Conservation (phyloP, 805 yeast genomes). For the Metschnikowia kofuensis region DNA sequence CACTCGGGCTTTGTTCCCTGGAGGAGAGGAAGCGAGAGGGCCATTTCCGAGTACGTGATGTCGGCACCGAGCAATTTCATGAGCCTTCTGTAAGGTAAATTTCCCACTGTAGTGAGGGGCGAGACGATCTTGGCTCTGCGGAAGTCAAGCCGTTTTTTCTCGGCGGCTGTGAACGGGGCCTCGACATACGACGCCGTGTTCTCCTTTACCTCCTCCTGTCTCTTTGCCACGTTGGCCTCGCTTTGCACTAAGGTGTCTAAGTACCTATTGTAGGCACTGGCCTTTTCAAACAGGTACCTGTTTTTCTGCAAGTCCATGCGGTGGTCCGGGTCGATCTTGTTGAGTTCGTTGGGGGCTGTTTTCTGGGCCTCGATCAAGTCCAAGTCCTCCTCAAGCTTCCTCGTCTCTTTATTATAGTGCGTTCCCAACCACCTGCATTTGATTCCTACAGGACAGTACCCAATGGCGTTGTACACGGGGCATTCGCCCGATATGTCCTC, state of each 20-base stretch:
- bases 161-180: constrained; percentile 72
- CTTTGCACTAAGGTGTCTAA: constrained; percentile 59
- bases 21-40: constrained; percentile 75
- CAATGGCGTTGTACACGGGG: constrained; percentile 79
- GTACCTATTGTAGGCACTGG: constrained; percentile 55
- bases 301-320: constrained; percentile 57
- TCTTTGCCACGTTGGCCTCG: constrained; percentile 34
- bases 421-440: constrained; percentile 88
- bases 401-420: constrained; percentile 54
- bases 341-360: constrained; percentile 54
- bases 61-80: constrained; percentile 92
- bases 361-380: constrained; percentile 33
- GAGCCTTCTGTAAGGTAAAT: constrained; percentile 88
- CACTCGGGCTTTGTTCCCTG: constrained; percentile 94
- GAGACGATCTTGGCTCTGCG: constrained; percentile 81
- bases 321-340: constrained; percentile 49
- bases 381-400: constrained; percentile 43
- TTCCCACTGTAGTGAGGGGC: constrained; percentile 97
- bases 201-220: constrained; percentile 23
- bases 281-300: constrained; percentile 53
- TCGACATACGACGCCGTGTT: constrained; percentile 60
- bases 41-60: constrained; percentile 94
- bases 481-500: constrained; percentile 74
- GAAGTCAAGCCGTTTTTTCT: constrained; percentile 73
- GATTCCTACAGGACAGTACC: constrained; percentile 88